Evolutionary conservation across 768 basidiomycete genomes (phyloP).

Genomic region (Psilocybe subaeruginosa): DNA sequence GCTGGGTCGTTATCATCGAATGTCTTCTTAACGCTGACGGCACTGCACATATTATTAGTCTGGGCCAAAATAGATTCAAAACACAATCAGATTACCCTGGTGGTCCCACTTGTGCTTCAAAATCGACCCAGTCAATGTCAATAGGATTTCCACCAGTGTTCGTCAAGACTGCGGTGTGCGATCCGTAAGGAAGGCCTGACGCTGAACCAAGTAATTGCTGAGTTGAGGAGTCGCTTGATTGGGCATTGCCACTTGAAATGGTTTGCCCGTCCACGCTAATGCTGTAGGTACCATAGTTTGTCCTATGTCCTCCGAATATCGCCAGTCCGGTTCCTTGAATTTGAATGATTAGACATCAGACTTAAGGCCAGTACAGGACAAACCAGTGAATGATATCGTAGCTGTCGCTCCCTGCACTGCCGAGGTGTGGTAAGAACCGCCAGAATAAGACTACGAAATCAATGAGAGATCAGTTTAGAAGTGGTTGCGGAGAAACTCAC

Average conservation of each 20-base stretch:
- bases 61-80: background rate
- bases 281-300: constrained; percentile 50
- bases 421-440: constrained; percentile 46
- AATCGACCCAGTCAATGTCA: constrained; percentile 53
- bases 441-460: constrained; percentile 42
- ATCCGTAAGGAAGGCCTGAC: constrained; percentile 44
- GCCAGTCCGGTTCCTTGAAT: constrained; percentile 51
- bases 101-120: constrained; percentile 41
- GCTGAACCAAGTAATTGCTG: constrained; percentile 46
- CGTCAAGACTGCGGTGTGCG: constrained; percentile 50
- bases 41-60: constrained; percentile 20
- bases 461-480: background rate
- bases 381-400: constrained; percentile 54
- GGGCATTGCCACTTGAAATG: constrained; percentile 36
- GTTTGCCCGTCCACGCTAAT: constrained; percentile 47
- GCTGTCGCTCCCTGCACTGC: constrained; percentile 49
- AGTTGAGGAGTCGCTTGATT: constrained; percentile 26
- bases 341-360: background rate
- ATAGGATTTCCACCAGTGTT: constrained; percentile 45
- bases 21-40: constrained; percentile 27
- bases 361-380: background rate
- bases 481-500: constrained; percentile 27
- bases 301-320: constrained; percentile 49
- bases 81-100: constrained; percentile 33
- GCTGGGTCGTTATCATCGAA: constrained; percentile 45